Conservation (phyloP, 208 protist species). For the Vickermania spadyakhi region DNA sequence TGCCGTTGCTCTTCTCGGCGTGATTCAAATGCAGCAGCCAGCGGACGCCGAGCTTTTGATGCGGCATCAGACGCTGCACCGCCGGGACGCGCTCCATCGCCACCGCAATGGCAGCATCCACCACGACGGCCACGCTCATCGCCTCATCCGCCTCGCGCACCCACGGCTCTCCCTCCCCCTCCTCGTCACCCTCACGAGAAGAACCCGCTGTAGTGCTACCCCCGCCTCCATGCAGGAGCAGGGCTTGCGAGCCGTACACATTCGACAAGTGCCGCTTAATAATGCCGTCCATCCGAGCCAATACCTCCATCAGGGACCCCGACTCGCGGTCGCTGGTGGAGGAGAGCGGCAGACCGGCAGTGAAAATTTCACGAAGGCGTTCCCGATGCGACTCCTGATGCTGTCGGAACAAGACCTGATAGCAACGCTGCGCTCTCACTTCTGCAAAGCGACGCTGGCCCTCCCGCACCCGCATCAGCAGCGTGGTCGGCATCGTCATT, state of each 20-base stretch:
- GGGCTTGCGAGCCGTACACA: not conserved
- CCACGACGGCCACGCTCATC: not conserved
- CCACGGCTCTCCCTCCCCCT: not conserved
- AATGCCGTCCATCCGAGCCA: not conserved
- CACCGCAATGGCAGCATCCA: conserved; percentile 20
- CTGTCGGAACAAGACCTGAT: not conserved
- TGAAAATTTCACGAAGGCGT: not conserved
- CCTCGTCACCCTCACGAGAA: too few relatives aligned
- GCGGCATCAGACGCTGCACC: conserved; percentile 75
- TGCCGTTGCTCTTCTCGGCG: conserved; percentile 86
- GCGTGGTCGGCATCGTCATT: too few relatives aligned
- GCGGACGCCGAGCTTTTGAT: conserved; percentile 95
- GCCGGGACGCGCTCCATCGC: conserved; percentile 13
- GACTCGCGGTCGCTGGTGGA: not conserved
- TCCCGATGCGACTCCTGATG: not conserved
- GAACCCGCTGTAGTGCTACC: too few relatives aligned
- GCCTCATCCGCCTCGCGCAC: not conserved
- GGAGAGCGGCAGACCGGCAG: not conserved
- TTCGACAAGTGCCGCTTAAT: not conserved
- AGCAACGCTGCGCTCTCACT: not conserved
- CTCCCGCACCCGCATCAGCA: not conserved
- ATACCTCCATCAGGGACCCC: not conserved
- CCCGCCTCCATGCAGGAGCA: too few relatives aligned
- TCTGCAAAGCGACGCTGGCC: not conserved
- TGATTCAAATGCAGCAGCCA: conserved; percentile 93